Conservation (phyloP, 495 filamentous ascomycete species). For the Aspergillus sclerotiicarbonarius region DNA sequence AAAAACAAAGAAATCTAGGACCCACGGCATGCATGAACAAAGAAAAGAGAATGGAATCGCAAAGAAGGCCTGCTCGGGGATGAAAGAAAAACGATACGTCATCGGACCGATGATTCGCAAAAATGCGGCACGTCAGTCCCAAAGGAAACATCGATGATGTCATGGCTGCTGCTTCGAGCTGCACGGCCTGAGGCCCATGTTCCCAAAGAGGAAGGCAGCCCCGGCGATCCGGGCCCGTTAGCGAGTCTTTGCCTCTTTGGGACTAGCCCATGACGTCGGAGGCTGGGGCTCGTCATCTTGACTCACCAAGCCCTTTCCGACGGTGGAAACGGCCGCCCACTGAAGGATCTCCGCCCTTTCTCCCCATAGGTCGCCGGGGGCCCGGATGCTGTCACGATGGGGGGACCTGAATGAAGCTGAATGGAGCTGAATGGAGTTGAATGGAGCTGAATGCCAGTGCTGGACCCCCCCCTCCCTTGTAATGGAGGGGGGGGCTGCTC, state of each 20-base stretch:
- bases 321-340: background rate
- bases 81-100: slow-evolving; percentile 15
- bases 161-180: slow-evolving; percentile 18
- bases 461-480: background rate
- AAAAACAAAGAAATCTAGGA: slow-evolving; percentile 14
- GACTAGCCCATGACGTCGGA: slow-evolving; percentile 25
- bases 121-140: slow-evolving; percentile 10
- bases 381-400: slow-evolving; percentile 11
- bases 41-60: slow-evolving; percentile 7
- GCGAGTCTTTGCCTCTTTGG: slow-evolving; percentile 20
- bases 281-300: slow-evolving; percentile 22
- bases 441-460: background rate
- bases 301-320: slow-evolving; percentile 10
- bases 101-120: slow-evolving; percentile 11
- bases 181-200: slow-evolving; percentile 8
- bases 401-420: background rate
- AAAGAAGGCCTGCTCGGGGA: background rate
- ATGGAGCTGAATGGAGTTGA: background rate
- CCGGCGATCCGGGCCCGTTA: slow-evolving; percentile 20
- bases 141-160: slow-evolving; percentile 17
- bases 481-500: background rate
- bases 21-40: slow-evolving; percentile 13
- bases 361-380: background rate
- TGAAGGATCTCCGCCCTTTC: background rate
- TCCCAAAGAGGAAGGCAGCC: slow-evolving; percentile 15